These are phyloP conservation scores for Posidonia oceanica DNA, from an alignment of 116 monocot species.

Conservation along the genomic window DNA sequence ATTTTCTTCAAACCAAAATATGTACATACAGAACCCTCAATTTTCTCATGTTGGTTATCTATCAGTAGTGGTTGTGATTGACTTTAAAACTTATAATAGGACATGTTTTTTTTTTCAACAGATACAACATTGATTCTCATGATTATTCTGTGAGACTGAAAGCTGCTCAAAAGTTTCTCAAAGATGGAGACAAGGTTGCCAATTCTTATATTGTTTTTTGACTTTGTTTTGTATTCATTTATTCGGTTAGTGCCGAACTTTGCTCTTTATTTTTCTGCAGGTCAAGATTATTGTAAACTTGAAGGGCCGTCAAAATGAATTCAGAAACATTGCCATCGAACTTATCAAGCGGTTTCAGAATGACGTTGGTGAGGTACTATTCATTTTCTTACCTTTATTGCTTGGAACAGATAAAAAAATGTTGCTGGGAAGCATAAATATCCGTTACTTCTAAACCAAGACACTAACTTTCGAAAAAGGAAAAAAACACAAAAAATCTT, in stretches of 20 bases:
- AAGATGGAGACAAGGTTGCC: constrained; percentile 80
- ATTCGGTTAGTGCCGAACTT: neutral
- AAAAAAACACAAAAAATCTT: no score
- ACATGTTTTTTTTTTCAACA: constrained; percentile 13
- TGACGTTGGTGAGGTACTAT: constrained; percentile 76
- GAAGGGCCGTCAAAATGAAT: constrained; percentile 72
- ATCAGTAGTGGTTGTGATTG: no score
- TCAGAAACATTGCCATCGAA: constrained; percentile 72
- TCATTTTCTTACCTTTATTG: neutral
- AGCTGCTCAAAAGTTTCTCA: constrained; percentile 81
- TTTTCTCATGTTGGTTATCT: no score
- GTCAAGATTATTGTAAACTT: constrained; percentile 88
- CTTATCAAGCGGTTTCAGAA: constrained; percentile 74
- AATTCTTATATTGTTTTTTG: neutral
- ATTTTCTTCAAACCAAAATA: no score
- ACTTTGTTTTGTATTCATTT: neutral
- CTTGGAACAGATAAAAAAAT: no score
- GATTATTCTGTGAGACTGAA: constrained; percentile 87
- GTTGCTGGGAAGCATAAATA: no score
- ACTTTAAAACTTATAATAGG: no score
- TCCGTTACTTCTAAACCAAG: no score
- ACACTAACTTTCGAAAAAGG: no score
- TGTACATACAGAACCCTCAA: no score
- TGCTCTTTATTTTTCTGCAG: constrained; percentile 21
- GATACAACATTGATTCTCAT: constrained; percentile 91